phyloP scores from a whole-genome alignment of 768 basidiomycete species.

The Fomitopsis serialis region DNA sequence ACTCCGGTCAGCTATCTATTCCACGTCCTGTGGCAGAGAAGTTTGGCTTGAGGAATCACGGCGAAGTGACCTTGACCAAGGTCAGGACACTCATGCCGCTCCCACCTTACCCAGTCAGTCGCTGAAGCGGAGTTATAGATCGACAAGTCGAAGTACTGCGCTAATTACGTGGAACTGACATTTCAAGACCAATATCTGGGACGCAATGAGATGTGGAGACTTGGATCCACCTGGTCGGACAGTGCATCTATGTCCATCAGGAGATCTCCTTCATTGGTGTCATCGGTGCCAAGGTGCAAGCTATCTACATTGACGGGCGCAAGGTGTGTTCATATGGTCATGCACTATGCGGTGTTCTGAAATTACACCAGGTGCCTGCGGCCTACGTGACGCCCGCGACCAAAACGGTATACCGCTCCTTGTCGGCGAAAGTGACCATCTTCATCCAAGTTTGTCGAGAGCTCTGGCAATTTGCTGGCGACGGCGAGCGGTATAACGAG shows the following conservation, averaged over 20 bases:
- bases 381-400: constrained; percentile 79
- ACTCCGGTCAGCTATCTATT: constrained; percentile 72
- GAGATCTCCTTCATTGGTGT: constrained; percentile 82
- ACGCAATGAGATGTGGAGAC: constrained; percentile 94
- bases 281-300: constrained; percentile 76
- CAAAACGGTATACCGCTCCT: constrained; percentile 82
- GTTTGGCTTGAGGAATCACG: constrained; percentile 66
- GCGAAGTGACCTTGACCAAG: constrained; percentile 69
- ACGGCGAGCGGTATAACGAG: constrained; percentile 93
- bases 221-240: constrained; percentile 78
- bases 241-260: constrained; percentile 80
- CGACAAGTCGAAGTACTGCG: constrained; percentile 54
- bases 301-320: constrained; percentile 65
- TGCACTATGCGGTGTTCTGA: not conserved
- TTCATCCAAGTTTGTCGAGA: constrained; percentile 97
- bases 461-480: constrained; percentile 94
- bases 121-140: constrained; percentile 39
- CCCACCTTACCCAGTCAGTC: not conserved
- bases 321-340: constrained; percentile 37
- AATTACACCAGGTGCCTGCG: constrained; percentile 59
- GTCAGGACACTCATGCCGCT: constrained; percentile 27
- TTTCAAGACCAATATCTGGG: constrained; percentile 96
- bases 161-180: constrained; percentile 81
- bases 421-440: constrained; percentile 87
- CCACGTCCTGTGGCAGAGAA: constrained; percentile 67